These are phyloP conservation scores for Malassezia restricta DNA, from an alignment of 1,284 basidiomycete genomes.

Conservation along the genomic window DNA sequence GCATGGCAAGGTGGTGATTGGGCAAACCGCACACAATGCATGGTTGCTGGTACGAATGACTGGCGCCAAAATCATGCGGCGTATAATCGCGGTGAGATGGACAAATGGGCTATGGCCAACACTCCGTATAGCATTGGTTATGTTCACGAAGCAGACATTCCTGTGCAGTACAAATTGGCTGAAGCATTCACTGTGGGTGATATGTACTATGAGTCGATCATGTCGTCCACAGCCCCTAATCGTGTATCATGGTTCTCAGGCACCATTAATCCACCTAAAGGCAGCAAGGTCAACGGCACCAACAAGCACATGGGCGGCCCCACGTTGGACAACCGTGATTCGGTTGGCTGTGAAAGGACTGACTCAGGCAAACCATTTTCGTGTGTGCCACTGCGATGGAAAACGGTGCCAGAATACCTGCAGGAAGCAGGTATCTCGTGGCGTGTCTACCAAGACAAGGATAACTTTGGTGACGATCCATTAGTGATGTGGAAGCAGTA, in stretches of 20 bases:
- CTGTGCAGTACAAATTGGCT: slow-evolving; percentile 29
- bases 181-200: slow-evolving; percentile 28
- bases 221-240: slow-evolving; percentile 29
- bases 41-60: slow-evolving; percentile 31
- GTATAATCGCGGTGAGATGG: slow-evolving; percentile 25
- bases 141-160: slow-evolving; percentile 25
- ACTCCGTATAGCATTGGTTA: slow-evolving; percentile 31
- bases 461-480: slow-evolving; percentile 29
- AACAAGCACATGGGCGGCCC: slow-evolving; percentile 15
- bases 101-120: slow-evolving; percentile 28
- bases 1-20: slow-evolving; percentile 29
- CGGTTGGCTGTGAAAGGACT: slow-evolving; percentile 11
- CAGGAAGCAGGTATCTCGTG: slow-evolving; percentile 22
- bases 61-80: slow-evolving; percentile 29
- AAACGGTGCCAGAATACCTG: slow-evolving; percentile 31
- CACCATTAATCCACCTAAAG: slow-evolving; percentile 11
- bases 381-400: slow-evolving; percentile 26
- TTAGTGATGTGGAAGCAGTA: slow-evolving; percentile 15
- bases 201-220: slow-evolving; percentile 30
- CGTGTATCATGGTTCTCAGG: slow-evolving; percentile 25
- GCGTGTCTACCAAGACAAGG: slow-evolving; percentile 25
- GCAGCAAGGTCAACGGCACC: slow-evolving; percentile 9
- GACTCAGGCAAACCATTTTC: slow-evolving; percentile 15
- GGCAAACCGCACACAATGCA: slow-evolving; percentile 26
- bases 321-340: slow-evolving; percentile 18